Evolutionary conservation across 345 rosid genomes (phyloP), one percentile per base, ranked within the genome.

Genomic region (Clarkia xantiana): DNA sequence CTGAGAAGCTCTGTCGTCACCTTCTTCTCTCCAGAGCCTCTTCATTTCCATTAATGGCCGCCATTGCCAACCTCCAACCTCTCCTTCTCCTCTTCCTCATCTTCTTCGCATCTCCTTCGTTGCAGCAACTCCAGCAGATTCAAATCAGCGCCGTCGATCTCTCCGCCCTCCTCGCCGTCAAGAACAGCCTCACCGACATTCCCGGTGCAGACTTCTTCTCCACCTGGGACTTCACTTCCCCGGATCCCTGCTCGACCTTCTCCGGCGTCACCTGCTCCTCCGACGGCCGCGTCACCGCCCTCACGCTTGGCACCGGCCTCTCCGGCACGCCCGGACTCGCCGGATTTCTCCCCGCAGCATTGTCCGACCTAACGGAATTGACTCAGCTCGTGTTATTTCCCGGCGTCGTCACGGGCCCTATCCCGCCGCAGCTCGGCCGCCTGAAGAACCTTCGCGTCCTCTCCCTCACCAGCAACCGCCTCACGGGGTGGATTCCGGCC

Each of bases 331-430:
- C 73, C 4, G 77, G 82, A 1, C 86, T 87, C 42, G 80, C 96
- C 1, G 96, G 96, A 15, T 74, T 77, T 1, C 91, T 84, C 42
- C 75, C 94, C 36, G 68, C 81, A 23, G 67, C 82, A 18, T 44
- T 87, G 47, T 58, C 91, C 59, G 62, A 57, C 56, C 87, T 87
- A 42, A 54, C 91, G 17, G 58, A 59, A 15, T 62, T 87, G 45
- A 81, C 79, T 53, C 96, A 81, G 39, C 80, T 87, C 68, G 12
- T 87, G 58, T 83, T 87, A 51, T 74, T 64, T 74, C 88, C 86
- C 0, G 94, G 94, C 10, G 65, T 75, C 11, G 87, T 84, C 69
- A 84, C 96, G 15, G 91, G 96, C 9, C 78, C 87, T 8, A 80
- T 87, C 40, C 96, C 91, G 15, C 59, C 73, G 6, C 70, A 65